Percentiles rank a stretch among this genome's conserved stretches.
These are phyloP conservation scores for Kwoniella sp. DNA, from an alignment of 768 basidiomycete genomes.

Conservation along the genomic window DNA sequence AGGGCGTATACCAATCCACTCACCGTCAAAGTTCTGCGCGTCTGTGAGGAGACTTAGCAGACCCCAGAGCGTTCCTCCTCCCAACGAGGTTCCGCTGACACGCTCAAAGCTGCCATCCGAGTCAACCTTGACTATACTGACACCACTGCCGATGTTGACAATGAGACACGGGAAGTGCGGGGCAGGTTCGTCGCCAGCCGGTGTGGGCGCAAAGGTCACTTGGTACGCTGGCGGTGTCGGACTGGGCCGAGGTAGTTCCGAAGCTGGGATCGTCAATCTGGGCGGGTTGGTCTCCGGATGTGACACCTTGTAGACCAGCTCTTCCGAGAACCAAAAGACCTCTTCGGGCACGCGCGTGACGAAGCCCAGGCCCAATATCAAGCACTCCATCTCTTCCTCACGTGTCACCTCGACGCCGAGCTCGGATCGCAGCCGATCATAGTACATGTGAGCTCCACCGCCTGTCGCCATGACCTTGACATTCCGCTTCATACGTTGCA, in stretches of 20 bases:
- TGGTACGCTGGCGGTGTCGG: conserved; percentile 84
- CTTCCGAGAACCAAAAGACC: conserved; percentile 97
- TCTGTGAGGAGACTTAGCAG: conserved; percentile 89
- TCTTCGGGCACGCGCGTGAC: conserved; percentile 93
- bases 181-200: conserved; percentile 49
- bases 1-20: conserved; percentile 45
- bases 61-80: conserved; percentile 97
- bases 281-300: conserved; percentile 38
- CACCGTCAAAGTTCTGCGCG: conserved; percentile 91
- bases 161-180: conserved; percentile 92
- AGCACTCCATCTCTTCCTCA: conserved; percentile 99
- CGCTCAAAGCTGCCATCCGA: conserved; percentile 93
- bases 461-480: conserved; percentile 98
- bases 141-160: conserved; percentile 97
- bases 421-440: conserved; percentile 69
- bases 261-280: conserved; percentile 38
- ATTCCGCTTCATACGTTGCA: conserved; percentile 82
- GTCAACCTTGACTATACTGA: conserved; percentile 94
- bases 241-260: conserved; percentile 71
- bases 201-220: conserved; percentile 69
- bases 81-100: conserved; percentile 92
- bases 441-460: conserved; percentile 92
- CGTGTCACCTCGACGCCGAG: conserved; percentile 77
- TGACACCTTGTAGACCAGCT: conserved; percentile 70
- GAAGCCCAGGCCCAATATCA: conserved; percentile 94